Evolutionary conservation across 139 green algal genomes (phyloP), one percentile per base, ranked within the genome.

Genomic region (Gonium pectorale): DNA sequence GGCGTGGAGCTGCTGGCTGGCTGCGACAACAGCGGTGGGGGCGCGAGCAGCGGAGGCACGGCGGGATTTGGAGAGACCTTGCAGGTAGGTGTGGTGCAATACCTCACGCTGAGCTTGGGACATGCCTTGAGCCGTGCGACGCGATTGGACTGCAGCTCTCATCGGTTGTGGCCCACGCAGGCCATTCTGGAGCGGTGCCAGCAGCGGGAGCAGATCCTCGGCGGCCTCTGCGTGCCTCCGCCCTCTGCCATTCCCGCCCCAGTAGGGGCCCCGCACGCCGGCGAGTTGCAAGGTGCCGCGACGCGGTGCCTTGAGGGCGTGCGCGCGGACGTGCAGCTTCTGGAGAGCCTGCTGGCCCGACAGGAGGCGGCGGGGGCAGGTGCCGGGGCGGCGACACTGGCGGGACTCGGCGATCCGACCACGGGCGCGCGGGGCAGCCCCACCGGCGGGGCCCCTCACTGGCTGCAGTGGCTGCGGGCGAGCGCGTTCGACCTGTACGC

Each of bases 381-480:
- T 31, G 41, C 67, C 21, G 67, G 5, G 43, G 68, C 41, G 43
- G 68, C 43, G 27, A 43, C n/a, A 8, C 2, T 6, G 15, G 70
- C 49, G 21, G 70, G 8, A 7, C 13, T 22, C 9, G n/a, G 7
- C 49, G 49, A 56, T 17, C 49, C n/a, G n/a, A n/a, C n/a, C n/a
- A n/a, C n/a, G n/a, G n/a, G n/a, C n/a, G n/a, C n/a, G n/a, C n/a
- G n/a, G 9, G 68, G 43, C 43, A 2, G 41, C n/a, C 3, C 29
- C 26, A 43, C 43, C 43, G 35, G 56, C 46, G 4, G 9, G 6
- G 24, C 56, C n/a, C n/a, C n/a, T 13, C 31, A 11, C 3, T 27
- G 11, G 69, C 68, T 3, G 29, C 49, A 69, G n/a, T 86, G 79
- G 79, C 64, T 86, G 22, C 46, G 24, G 2, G 79, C 66, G 19